Evolutionary conservation across 208 protist genomes (phyloP).

Genomic region (Crithidia sp.): DNA sequence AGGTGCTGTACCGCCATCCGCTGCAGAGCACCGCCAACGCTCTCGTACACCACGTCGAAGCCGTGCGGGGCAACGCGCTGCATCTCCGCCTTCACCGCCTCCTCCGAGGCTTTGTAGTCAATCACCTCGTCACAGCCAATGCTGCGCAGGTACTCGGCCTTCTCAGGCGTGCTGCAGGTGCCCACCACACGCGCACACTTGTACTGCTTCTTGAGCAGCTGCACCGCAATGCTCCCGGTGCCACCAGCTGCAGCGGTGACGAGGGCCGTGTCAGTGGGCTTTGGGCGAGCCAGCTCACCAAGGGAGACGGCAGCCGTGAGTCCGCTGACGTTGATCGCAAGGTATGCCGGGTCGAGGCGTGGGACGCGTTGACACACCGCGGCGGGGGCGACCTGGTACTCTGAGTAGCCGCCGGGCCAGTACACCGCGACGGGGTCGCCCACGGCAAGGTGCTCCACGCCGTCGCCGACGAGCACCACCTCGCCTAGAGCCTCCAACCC

Average conservation of each 20-base stretch:
- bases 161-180: constrained; percentile 58
- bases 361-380: constrained; percentile 27
- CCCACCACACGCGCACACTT: constrained; percentile 54
- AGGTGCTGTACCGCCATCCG: constrained; percentile 40
- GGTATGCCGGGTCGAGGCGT: constrained; percentile 25
- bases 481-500: constrained; percentile 42
- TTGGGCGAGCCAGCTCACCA: constrained; percentile 34
- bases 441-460: constrained; percentile 27
- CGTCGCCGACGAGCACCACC: constrained; percentile 26
- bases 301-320: constrained; percentile 45
- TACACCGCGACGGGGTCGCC: constrained; percentile 37
- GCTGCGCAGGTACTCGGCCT: constrained; percentile 47
- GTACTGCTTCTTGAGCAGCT: constrained; percentile 65
- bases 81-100: constrained; percentile 37
- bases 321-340: constrained; percentile 41
- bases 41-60: constrained; percentile 62
- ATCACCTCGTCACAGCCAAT: constrained; percentile 61
- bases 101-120: constrained; percentile 44
- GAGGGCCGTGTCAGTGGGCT: constrained; percentile 40
- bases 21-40: constrained; percentile 47
- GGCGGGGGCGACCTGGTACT: constrained; percentile 38
- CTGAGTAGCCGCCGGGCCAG: constrained; percentile 37
- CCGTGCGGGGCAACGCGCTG: constrained; percentile 38
- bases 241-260: constrained; percentile 68
- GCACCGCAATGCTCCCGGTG: constrained; percentile 61